Evolutionary conservation across 2,329 filamentous ascomycete species (phyloP).

Genomic region (Sporothrix pseudoabietina): DNA sequence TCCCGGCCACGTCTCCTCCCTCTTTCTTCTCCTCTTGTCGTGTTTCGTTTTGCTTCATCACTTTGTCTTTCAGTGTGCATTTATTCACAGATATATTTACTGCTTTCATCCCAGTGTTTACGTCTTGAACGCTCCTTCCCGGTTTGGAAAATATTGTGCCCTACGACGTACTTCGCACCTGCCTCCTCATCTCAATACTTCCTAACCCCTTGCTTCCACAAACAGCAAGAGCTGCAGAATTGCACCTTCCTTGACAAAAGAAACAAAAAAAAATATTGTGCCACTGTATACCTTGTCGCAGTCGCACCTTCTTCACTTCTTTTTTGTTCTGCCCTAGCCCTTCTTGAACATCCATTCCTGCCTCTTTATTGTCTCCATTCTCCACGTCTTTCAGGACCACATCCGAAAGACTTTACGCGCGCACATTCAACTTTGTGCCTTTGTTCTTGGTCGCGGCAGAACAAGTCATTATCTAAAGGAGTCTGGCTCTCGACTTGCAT

Average conservation of each 20-base stretch:
- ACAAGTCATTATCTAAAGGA: background rate
- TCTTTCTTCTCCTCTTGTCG: background rate
- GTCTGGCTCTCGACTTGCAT: background rate
- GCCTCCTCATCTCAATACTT: background rate
- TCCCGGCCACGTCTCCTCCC: conserved; percentile 6
- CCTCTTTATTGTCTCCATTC: background rate
- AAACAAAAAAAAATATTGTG: background rate
- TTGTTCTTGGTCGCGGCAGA: background rate
- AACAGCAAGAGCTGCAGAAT: background rate
- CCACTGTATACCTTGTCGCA: background rate
- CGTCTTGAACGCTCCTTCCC: background rate
- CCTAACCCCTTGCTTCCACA: conserved; percentile 9
- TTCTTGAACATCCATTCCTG: background rate
- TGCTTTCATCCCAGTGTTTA: background rate
- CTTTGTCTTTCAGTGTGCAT: background rate
- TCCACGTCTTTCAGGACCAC: background rate
- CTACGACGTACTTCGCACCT: conserved; percentile 7
- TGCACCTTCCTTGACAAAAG: background rate
- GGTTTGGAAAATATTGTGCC: conserved; percentile 2
- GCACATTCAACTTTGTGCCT: background rate
- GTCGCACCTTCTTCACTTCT: conserved; percentile 6
- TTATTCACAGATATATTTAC: background rate
- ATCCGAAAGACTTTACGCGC: background rate
- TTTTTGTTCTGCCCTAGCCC: background rate
- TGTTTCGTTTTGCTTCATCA: background rate